A percentile compares a stretch with the other conserved stretches of the same genome.
phyloP scores from a whole-genome alignment of 208 protist species.

The Acanthamoeba quina region DNA sequence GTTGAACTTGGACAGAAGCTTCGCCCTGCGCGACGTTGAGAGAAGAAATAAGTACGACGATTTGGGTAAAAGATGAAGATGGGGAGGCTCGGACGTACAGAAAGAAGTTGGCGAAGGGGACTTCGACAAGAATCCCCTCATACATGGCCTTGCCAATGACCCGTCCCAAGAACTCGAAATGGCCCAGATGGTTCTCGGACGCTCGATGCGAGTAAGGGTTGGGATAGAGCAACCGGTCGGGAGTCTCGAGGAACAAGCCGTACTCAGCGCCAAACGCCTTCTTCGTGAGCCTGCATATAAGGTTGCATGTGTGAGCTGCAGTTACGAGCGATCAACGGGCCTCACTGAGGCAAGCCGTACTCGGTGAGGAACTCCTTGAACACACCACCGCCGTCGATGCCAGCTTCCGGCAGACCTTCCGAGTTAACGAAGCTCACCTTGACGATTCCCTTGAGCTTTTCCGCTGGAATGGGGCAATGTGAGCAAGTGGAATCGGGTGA shows the following conservation, averaged over 20 bases:
- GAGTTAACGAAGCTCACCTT: slow-evolving; percentile 89
- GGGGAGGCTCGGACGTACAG: neutral
- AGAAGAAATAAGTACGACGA: neutral
- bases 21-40: neutral
- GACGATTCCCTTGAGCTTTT: slow-evolving; percentile 81
- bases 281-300: slow-evolving; percentile 83
- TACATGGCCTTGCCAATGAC: slow-evolving; percentile 94
- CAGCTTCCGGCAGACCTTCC: slow-evolving; percentile 88
- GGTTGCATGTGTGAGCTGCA: too few species aligned
- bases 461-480: slow-evolving; percentile 40
- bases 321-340: too few species aligned
- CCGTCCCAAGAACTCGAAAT: slow-evolving; percentile 91
- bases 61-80: neutral
- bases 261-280: slow-evolving; percentile 92
- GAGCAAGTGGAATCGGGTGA: neutral
- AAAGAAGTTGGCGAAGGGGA: slow-evolving; percentile 95
- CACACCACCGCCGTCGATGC: slow-evolving; percentile 94
- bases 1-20: slow-evolving; percentile 92
- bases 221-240: slow-evolving; percentile 92
- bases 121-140: slow-evolving; percentile 93
- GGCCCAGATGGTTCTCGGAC: slow-evolving; percentile 61
- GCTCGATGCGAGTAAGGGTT: slow-evolving; percentile 91
- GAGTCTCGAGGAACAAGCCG: slow-evolving; percentile 93
- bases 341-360: neutral
- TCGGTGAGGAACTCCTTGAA: slow-evolving; percentile 94